phyloP scores from a whole-genome alignment of 2,329 filamentous ascomycete species.

The Pseudofabraea citricarpa region DNA sequence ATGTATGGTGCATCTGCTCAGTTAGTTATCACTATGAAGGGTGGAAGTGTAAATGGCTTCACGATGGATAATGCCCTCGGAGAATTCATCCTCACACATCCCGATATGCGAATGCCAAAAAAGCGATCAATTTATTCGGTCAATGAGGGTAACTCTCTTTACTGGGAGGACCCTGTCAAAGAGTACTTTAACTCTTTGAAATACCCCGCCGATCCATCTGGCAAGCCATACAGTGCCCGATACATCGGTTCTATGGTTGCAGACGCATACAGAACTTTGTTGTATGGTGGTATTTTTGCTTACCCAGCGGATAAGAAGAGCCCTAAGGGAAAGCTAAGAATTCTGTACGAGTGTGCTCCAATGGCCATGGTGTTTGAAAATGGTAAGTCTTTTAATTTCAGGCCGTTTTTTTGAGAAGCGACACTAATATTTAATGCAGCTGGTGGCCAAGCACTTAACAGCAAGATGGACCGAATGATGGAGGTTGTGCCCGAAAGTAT shows the following conservation, averaged over 20 bases:
- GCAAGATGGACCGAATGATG: constrained; percentile 86
- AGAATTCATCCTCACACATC: constrained; percentile 98
- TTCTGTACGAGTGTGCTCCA: constrained; percentile 95
- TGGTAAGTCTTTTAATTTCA: constrained; percentile 63
- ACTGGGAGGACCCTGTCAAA: constrained; percentile 88
- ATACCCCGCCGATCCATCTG: constrained; percentile 59
- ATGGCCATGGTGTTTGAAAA: constrained; percentile 99
- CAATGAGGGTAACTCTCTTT: constrained; percentile 96
- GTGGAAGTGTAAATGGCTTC: constrained; percentile 90
- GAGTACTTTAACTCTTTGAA: constrained; percentile 89
- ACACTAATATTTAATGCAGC: too few relatives aligned
- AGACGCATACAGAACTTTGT: constrained; percentile 89
- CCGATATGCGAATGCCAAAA: constrained; percentile 83
- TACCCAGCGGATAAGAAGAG: constrained; percentile 98
- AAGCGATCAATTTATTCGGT: constrained; percentile 88
- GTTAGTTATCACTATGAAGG: constrained; percentile 95
- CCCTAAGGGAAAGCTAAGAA: constrained; percentile 95
- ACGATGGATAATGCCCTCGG: constrained; percentile 94
- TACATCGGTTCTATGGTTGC: constrained; percentile 99
- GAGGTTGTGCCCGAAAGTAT: constrained; percentile 86
- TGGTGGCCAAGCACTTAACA: constrained; percentile 87
- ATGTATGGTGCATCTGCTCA: constrained; percentile 99
- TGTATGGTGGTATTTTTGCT: constrained; percentile 96
- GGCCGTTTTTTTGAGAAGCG: too few relatives aligned
- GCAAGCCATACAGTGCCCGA: constrained; percentile 88